These are phyloP conservation scores for Mallotus repandus DNA, from an alignment of 441 rosid genomes.

Conservation along the genomic window DNA sequence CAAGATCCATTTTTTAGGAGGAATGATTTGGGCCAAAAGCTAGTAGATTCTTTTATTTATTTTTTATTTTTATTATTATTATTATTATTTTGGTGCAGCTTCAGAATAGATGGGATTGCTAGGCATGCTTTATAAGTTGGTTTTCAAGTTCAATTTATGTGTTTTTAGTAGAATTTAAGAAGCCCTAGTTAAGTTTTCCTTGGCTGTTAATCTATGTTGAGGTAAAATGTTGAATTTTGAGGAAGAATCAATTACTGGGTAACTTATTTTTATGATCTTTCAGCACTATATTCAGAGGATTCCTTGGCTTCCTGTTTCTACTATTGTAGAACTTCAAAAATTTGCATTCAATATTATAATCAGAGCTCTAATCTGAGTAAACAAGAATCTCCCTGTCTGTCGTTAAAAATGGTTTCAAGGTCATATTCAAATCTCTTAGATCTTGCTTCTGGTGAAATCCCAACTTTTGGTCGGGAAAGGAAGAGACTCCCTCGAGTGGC, in stretches of 20 bases:
- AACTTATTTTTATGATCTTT: background rate
- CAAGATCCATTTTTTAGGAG: background rate
- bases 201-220: background rate
- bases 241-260: background rate
- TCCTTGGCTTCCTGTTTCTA: background rate
- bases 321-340: conserved; percentile 18
- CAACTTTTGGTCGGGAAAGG: conserved; percentile 52
- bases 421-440: conserved; percentile 87
- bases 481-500: conserved; percentile 76
- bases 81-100: background rate
- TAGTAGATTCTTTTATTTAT: background rate
- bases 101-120: background rate
- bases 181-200: background rate
- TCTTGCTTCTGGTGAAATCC: conserved; percentile 68
- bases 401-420: conserved; percentile 64
- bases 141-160: background rate
- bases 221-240: background rate
- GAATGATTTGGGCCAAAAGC: background rate
- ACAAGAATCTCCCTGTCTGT: conserved; percentile 9
- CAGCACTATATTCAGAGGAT: background rate
- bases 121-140: background rate
- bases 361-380: conserved; percentile 21
- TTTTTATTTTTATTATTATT: background rate
- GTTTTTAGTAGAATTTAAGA: background rate
- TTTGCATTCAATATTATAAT: conserved; percentile 7